Conservation (phyloP, 352 stramenopile species). For the Thraustochytrium sp. region DNA sequence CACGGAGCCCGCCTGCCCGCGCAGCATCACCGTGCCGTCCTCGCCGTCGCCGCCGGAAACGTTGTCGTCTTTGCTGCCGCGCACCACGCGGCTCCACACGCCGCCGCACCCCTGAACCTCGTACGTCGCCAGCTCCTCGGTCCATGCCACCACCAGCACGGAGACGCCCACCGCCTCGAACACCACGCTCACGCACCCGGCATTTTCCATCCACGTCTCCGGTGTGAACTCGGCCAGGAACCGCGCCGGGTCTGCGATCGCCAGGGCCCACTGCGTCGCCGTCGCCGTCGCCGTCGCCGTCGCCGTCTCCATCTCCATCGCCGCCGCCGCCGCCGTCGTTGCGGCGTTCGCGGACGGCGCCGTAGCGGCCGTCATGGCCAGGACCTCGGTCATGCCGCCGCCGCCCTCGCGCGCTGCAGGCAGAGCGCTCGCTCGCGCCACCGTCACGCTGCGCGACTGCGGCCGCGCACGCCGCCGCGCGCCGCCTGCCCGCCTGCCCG, state of each 20-base stretch:
- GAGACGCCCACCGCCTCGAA: background rate
- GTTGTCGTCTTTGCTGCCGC: background rate
- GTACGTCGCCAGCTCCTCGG: background rate
- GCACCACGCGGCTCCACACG: background rate
- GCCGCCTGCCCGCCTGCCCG: too few species aligned
- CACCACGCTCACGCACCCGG: background rate
- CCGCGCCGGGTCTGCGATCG: background rate
- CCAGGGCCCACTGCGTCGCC: background rate
- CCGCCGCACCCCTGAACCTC: background rate
- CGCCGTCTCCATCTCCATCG: too few species aligned
- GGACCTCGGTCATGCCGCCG: too few species aligned
- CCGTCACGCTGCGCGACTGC: too few species aligned
- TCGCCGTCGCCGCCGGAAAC: background rate
- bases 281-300: too few species aligned
- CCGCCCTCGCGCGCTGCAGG: too few species aligned
- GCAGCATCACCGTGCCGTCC: background rate
- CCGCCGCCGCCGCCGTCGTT: too few species aligned
- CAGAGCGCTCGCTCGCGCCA: too few species aligned
- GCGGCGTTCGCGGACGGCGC: too few species aligned
- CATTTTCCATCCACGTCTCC: slow-evolving; percentile 2
- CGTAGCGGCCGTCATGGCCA: too few species aligned
- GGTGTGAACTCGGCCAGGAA: background rate
- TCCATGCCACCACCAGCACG: background rate
- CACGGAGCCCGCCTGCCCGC: background rate
- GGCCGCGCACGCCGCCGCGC: too few species aligned